A percentile compares a stretch with the other conserved stretches of the same genome.
Conservation (phyloP, 176 grass and related monocot genomes). For the Avena atlantica region DNA sequence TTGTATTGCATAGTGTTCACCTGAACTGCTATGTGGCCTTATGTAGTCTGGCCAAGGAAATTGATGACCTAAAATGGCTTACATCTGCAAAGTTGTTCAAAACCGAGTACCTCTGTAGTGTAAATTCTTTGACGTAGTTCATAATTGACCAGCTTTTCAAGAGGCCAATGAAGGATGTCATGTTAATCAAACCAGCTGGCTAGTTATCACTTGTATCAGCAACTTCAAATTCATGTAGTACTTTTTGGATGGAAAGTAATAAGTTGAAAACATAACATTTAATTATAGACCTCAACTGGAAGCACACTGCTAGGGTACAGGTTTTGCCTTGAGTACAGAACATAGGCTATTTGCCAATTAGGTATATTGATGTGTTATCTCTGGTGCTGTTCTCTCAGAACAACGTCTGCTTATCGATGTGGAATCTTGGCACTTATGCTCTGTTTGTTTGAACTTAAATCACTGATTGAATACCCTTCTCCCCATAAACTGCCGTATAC, state of each 20-base stretch:
- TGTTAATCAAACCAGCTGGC: background rate
- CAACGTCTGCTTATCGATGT: background rate
- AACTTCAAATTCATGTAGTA: background rate
- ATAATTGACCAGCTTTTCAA: background rate
- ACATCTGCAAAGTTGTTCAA: background rate
- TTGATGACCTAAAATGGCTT: background rate
- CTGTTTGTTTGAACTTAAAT: background rate
- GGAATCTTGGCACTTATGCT: background rate
- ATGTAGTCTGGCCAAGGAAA: background rate
- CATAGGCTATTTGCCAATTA: conserved; percentile 3
- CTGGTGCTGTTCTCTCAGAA: background rate
- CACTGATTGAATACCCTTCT: conserved; percentile 22
- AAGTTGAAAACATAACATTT: background rate
- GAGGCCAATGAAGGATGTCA: background rate
- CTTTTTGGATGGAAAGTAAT: conserved; percentile 10
- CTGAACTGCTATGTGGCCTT: background rate
- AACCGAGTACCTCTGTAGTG: background rate
- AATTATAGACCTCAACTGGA: background rate
- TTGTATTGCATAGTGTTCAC: background rate
- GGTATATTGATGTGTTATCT: background rate
- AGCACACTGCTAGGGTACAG: background rate
- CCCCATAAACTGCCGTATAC: background rate
- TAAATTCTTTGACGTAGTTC: background rate
- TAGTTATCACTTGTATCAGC: background rate
- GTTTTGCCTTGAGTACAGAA: background rate